These are phyloP conservation scores for Dissophora globulifera DNA, from an alignment of 192 early-diverging fungal genomes.

Conservation along the genomic window DNA sequence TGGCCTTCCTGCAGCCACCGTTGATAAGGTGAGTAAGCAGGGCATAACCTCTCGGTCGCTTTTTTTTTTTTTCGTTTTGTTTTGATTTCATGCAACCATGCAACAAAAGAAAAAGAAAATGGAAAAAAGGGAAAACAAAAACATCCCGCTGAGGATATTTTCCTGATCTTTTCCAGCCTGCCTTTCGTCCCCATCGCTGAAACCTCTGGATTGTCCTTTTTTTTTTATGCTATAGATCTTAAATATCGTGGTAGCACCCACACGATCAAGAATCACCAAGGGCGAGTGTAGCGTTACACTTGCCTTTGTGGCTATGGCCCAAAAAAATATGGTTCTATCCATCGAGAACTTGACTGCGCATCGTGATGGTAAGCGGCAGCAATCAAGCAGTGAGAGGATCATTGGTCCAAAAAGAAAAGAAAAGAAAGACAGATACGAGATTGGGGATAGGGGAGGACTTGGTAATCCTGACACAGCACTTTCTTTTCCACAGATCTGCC, in stretches of 20 bases:
- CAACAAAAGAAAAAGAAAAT: too few relatives aligned
- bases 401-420: constrained; percentile 12
- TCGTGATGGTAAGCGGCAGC: constrained; percentile 65
- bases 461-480: too few relatives aligned
- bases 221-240: constrained; percentile 50
- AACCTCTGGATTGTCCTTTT: too few relatives aligned
- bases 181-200: too few relatives aligned
- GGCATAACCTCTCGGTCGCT: too few relatives aligned
- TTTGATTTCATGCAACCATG: background rate
- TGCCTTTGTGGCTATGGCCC: constrained; percentile 76
- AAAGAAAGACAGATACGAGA: too few relatives aligned
- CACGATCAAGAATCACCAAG: constrained; percentile 58
- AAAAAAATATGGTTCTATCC: constrained; percentile 84
- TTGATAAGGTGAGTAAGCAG: constrained; percentile 63
- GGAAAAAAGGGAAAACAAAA: background rate
- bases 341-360: constrained; percentile 73
- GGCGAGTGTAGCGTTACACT: constrained; percentile 79
- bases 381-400: too few relatives aligned
- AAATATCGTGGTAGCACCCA: constrained; percentile 58
- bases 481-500: constrained; percentile 77
- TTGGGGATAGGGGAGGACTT: too few relatives aligned
- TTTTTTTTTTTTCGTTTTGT: background rate
- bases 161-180: too few relatives aligned
- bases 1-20: constrained; percentile 51
- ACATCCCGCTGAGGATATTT: background rate